phyloP scores from a whole-genome alignment of 768 basidiomycete genomes.

The Agrocybe praecox region DNA sequence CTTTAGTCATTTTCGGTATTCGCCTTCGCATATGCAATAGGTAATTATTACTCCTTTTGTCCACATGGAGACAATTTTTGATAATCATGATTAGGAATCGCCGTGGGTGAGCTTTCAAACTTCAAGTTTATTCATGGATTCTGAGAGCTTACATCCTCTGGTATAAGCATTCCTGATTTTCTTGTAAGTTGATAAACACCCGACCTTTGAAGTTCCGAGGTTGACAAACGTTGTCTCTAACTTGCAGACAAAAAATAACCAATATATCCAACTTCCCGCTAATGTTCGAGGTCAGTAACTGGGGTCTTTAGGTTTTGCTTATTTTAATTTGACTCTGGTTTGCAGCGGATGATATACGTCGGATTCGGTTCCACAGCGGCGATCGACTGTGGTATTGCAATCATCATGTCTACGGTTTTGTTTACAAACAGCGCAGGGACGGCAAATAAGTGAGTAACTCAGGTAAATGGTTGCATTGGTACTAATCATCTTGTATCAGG shows the following conservation, averaged over 20 bases:
- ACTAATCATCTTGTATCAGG: neutral
- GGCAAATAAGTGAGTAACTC: neutral
- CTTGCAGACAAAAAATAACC: neutral
- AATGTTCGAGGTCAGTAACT: neutral
- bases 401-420: neutral
- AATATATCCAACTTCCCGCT: neutral
- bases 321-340: neutral
- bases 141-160: neutral
- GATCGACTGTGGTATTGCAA: neutral
- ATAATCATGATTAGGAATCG: neutral
- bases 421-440: neutral
- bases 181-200: neutral
- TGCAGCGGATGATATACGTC: neutral
- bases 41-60: neutral
- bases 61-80: neutral
- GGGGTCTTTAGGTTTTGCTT: neutral
- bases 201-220: too few relatives aligned
- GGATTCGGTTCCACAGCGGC: neutral
- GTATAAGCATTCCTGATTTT: neutral
- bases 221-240: neutral
- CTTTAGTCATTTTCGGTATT: neutral
- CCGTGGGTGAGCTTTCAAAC: neutral
- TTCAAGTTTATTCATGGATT: neutral
- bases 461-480: neutral
- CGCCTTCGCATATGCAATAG: neutral